phyloP scores from a whole-genome alignment of 495 filamentous ascomycete genomes.

The Aspergillus homomorphus region DNA sequence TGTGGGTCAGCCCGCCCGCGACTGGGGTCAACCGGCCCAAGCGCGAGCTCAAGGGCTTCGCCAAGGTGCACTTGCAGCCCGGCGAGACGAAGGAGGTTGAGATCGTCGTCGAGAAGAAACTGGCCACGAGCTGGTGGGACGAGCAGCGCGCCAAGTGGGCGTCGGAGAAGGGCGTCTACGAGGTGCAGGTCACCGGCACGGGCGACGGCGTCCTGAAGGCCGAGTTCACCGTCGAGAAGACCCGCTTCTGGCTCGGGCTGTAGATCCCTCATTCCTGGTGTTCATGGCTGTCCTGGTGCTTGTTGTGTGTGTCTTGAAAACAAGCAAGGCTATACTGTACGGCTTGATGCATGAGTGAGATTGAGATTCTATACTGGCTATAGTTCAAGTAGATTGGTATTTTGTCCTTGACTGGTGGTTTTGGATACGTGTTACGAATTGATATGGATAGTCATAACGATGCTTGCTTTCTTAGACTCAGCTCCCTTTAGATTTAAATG shows the following conservation, averaged over 20 bases:
- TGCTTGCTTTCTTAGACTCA: too few relatives aligned
- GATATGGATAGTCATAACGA: too few relatives aligned
- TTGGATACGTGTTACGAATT: not conserved
- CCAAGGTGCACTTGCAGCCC: conserved; percentile 67
- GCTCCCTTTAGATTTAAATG: too few relatives aligned
- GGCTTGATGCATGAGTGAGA: too few relatives aligned
- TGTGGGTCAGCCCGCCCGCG: conserved; percentile 62
- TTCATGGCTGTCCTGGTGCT: too few relatives aligned
- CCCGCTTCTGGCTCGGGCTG: conserved; percentile 54
- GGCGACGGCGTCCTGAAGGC: conserved; percentile 40
- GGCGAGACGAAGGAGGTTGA: conserved; percentile 68
- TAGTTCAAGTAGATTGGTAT: not conserved
- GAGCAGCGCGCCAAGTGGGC: conserved; percentile 68
- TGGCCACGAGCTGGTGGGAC: conserved; percentile 79
- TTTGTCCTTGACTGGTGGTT: too few relatives aligned
- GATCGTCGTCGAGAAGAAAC: conserved; percentile 65
- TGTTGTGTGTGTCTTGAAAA: too few relatives aligned
- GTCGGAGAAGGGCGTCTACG: conserved; percentile 71
- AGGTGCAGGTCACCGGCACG: conserved; percentile 60
- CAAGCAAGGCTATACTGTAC: too few relatives aligned
- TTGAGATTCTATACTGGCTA: not conserved
- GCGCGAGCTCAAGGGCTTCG: conserved; percentile 77
- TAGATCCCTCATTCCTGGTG: conserved; percentile 24
- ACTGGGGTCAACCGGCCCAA: conserved; percentile 61
- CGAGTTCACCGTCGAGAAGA: conserved; percentile 52